Percentiles rank a stretch among this genome's conserved stretches.
Conservation (phyloP, 2,329 filamentous ascomycete species). For the Ceratocystiopsis sp. region DNA sequence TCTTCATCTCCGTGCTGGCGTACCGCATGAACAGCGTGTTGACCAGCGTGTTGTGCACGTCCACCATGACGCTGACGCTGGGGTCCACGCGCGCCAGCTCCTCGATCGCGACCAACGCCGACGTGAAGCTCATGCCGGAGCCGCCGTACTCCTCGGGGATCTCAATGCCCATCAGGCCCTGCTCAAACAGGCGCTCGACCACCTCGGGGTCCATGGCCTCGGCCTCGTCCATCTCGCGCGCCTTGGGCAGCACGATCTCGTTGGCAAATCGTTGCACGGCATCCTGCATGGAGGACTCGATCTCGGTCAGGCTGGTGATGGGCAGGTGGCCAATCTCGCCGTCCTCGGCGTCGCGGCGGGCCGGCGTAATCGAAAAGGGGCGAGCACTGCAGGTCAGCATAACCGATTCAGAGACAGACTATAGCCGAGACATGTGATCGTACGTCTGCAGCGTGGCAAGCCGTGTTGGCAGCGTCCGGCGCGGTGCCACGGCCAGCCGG, state of each 20-base stretch:
- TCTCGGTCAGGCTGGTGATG: slow-evolving; percentile 82
- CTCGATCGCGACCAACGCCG: slow-evolving; percentile 91
- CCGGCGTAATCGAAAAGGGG: slow-evolving; percentile 42
- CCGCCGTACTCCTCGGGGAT: slow-evolving; percentile 95
- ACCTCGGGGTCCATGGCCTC: slow-evolving; percentile 81
- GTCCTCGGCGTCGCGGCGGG: slow-evolving; percentile 38
- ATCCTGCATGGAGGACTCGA: slow-evolving; percentile 77
- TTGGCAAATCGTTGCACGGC: slow-evolving; percentile 79
- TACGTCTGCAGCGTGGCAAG: slow-evolving; percentile 3
- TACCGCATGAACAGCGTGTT: slow-evolving; percentile 86
- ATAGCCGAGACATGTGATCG: not conserved
- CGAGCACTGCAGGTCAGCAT: slow-evolving; percentile 21
- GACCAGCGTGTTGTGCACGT: slow-evolving; percentile 96
- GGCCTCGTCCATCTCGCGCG: slow-evolving; percentile 92
- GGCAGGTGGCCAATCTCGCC: slow-evolving; percentile 73
- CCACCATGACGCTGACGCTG: slow-evolving; percentile 83
- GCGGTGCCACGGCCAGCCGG: slow-evolving; percentile 2
- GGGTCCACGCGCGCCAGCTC: slow-evolving; percentile 89
- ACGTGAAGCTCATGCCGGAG: slow-evolving; percentile 96
- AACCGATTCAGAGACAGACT: not conserved
- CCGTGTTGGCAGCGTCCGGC: slow-evolving; percentile 2
- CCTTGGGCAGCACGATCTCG: slow-evolving; percentile 77
- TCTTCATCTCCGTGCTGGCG: slow-evolving; percentile 59
- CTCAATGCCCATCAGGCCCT: slow-evolving; percentile 92
- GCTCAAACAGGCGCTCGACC: slow-evolving; percentile 89